Evolutionary conservation across 2,329 filamentous ascomycete genomes (phyloP).

Genomic region (Colletotrichum zoysiae): DNA sequence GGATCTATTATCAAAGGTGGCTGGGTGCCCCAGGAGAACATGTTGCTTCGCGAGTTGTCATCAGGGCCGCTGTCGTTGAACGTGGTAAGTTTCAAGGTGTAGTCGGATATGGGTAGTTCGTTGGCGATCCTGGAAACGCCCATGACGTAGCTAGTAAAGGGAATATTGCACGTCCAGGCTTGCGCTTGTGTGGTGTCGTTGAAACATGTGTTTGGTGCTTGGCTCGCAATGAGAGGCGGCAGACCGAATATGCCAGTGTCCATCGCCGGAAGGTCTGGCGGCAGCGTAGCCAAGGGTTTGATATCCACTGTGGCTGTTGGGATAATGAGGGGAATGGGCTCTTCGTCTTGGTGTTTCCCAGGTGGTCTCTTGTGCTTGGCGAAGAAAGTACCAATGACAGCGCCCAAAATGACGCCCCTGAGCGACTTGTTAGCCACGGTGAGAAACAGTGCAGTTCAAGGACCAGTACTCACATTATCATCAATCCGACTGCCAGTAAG

Average conservation of each 20-base stretch:
- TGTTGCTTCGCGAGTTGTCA: constrained; percentile 44
- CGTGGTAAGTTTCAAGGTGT: constrained; percentile 55
- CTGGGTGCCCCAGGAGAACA: constrained; percentile 64
- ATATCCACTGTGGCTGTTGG: constrained; percentile 61
- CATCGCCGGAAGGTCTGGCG: constrained; percentile 64
- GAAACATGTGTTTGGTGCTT: constrained; percentile 68
- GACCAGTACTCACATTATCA: constrained; percentile 57
- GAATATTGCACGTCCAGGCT: constrained; percentile 74
- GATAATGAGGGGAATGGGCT: constrained; percentile 50
- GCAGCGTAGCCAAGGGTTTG: constrained; percentile 62
- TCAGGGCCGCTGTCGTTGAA: constrained; percentile 54
- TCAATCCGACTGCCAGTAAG: constrained; percentile 60
- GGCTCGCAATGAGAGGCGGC: constrained; percentile 64
- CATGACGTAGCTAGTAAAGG: constrained; percentile 59
- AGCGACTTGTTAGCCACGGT: neutral
- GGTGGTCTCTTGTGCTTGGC: constrained; percentile 49
- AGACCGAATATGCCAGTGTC: constrained; percentile 68
- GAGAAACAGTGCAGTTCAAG: too few relatives aligned
- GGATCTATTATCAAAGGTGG: constrained; percentile 59
- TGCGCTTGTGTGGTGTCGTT: constrained; percentile 64
- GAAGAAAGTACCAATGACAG: constrained; percentile 65
- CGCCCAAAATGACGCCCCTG: constrained; percentile 65
- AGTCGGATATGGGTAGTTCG: constrained; percentile 51
- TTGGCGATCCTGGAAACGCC: constrained; percentile 51
- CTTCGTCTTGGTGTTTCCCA: constrained; percentile 44